These are phyloP conservation scores for Sporothrix schenckii DNA, from an alignment of 2,329 filamentous ascomycete genomes.

Conservation along the genomic window DNA sequence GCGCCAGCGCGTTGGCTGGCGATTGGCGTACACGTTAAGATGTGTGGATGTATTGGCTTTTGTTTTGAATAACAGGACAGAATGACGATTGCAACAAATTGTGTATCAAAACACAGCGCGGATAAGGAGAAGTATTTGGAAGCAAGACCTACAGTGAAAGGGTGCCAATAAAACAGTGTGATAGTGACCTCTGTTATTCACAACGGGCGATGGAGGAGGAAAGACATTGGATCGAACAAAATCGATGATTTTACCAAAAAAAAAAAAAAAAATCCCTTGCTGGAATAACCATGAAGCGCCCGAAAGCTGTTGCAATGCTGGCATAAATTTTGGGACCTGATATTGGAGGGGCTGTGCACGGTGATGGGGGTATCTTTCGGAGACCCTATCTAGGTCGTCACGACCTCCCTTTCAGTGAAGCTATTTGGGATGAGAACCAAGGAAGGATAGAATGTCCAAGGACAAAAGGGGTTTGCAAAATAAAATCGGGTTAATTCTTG, in stretches of 20 bases:
- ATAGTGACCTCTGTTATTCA: background rate
- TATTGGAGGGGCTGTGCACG: background rate
- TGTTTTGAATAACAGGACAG: conserved; percentile 16
- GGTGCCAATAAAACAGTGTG: background rate
- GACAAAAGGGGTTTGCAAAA: background rate
- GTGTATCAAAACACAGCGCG: conserved; percentile 14
- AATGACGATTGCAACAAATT: conserved; percentile 5
- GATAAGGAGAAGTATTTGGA: background rate
- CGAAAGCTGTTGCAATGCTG: background rate
- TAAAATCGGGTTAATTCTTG: background rate
- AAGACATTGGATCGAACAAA: too few species aligned
- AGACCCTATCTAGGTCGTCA: background rate
- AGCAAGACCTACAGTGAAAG: background rate
- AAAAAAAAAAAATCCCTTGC: too few species aligned
- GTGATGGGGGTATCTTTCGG: background rate
- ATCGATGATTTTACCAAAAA: too few species aligned
- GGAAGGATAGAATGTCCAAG: background rate
- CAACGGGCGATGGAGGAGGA: background rate
- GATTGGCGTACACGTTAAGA: background rate
- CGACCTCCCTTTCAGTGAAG: conserved; percentile 6
- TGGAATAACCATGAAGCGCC: too few species aligned
- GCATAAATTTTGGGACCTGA: background rate
- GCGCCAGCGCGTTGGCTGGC: conserved; percentile 4
- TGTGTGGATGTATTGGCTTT: background rate
- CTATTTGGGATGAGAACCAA: conserved; percentile 7